Percentiles rank a stretch among this genome's conserved stretches.
phyloP scores from a whole-genome alignment of 805 yeast species.

The Teunomyces atbi region DNA sequence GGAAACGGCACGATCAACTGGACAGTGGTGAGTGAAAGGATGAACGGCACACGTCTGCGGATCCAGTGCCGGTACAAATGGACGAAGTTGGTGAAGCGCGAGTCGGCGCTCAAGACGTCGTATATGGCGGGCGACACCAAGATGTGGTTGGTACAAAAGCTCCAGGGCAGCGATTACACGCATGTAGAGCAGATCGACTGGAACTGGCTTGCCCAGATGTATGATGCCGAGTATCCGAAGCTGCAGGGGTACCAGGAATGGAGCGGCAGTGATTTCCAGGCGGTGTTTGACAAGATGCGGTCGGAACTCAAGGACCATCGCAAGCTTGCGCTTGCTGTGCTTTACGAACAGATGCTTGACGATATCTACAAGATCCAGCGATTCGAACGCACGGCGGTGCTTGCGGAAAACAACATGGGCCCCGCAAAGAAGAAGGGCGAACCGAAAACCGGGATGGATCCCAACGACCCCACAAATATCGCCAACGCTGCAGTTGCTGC shows the following conservation, averaged over 20 bases:
- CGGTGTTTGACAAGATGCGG: slow-evolving; percentile 61
- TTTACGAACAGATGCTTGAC: slow-evolving; percentile 3
- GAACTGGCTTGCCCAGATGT: slow-evolving; percentile 26
- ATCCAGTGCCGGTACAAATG: slow-evolving; percentile 96
- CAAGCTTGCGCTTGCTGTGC: slow-evolving; percentile 4
- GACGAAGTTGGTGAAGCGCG: slow-evolving; percentile 74
- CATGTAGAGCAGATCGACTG: slow-evolving; percentile 32
- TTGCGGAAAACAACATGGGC: not conserved
- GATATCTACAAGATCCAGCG: not conserved
- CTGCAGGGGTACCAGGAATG: slow-evolving; percentile 30
- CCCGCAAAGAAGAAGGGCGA: not conserved
- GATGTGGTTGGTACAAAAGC: slow-evolving; percentile 35
- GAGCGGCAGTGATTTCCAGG: slow-evolving; percentile 60
- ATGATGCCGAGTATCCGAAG: slow-evolving; percentile 11
- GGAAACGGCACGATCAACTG: slow-evolving; percentile 66
- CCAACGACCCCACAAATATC: slow-evolving; percentile 28
- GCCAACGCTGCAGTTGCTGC: slow-evolving; percentile 42
- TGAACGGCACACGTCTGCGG: slow-evolving; percentile 86
- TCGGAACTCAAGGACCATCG: slow-evolving; percentile 45
- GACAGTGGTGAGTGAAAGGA: slow-evolving; percentile 85
- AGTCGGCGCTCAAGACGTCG: slow-evolving; percentile 32
- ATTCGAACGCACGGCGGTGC: not conserved
- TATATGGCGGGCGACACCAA: slow-evolving; percentile 34
- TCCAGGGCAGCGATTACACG: slow-evolving; percentile 25
- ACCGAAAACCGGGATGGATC: not conserved